Conservation (phyloP, 2,329 filamentous ascomycete genomes). For the Epichloe glyceriae region DNA sequence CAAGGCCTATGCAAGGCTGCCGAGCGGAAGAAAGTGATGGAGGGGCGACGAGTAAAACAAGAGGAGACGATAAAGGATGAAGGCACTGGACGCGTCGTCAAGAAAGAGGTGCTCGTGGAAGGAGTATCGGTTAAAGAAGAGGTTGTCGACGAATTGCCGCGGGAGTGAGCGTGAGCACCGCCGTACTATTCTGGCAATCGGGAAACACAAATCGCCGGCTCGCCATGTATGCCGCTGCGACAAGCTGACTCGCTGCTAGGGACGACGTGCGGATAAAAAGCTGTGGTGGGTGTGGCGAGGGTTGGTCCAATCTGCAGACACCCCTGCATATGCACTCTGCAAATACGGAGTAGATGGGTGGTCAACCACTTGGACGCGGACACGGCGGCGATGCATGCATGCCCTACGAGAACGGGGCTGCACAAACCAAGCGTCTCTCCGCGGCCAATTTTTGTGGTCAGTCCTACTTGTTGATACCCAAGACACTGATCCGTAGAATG, state of each 20-base stretch:
- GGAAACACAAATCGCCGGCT: not conserved
- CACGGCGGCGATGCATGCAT: constrained; percentile 2
- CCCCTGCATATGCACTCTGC: not conserved
- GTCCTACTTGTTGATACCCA: not conserved
- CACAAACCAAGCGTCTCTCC: not conserved
- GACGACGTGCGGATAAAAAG: not conserved
- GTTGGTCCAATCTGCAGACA: constrained; percentile 1
- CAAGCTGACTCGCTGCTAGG: not conserved
- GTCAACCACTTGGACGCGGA: not conserved
- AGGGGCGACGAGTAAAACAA: constrained; percentile 35
- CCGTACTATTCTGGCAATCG: not conserved
- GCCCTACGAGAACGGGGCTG: not conserved
- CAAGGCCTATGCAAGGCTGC: constrained; percentile 64
- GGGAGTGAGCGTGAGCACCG: not conserved
- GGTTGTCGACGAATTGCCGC: not conserved
- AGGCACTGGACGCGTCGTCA: constrained; percentile 11
- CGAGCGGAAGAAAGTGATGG: constrained; percentile 48
- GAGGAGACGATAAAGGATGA: constrained; percentile 16
- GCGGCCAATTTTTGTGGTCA: not conserved
- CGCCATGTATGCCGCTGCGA: not conserved
- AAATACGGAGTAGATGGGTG: not conserved
- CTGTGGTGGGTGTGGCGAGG: not conserved
- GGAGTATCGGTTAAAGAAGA: constrained; percentile 12
- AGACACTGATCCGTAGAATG: not conserved
- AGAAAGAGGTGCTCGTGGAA: constrained; percentile 12